Conservation (phyloP, 1,139 yeast species). For the Entelexis paramagnoliae region DNA sequence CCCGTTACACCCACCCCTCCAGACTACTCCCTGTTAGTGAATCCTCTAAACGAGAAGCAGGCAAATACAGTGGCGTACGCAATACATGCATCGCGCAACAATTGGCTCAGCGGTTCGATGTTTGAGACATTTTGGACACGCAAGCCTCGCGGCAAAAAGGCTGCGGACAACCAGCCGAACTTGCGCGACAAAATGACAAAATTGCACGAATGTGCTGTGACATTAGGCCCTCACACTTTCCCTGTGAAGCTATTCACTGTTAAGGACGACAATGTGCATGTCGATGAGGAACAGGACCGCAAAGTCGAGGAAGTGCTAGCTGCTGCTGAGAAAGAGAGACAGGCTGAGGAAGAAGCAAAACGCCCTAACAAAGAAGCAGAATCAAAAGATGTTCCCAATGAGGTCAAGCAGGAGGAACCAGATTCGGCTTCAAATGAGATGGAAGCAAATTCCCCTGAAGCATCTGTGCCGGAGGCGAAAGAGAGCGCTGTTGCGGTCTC, state of each 20-base stretch:
- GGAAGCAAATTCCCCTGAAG: no score
- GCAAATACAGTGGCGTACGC: conserved; percentile 49
- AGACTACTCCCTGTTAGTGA: conserved; percentile 49
- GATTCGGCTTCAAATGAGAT: no score
- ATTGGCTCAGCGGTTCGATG: conserved; percentile 64
- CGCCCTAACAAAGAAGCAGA: background rate
- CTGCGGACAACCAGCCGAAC: conserved; percentile 41
- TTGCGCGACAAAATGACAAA: conserved; percentile 77
- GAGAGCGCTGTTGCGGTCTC: no score
- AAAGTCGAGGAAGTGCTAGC: conserved; percentile 11
- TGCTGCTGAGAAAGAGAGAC: conserved; percentile 11
- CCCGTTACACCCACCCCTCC: conserved; percentile 59
- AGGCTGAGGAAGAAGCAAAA: conserved; percentile 5
- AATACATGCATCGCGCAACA: conserved; percentile 59
- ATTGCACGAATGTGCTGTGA: conserved; percentile 62
- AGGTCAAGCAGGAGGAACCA: no score
- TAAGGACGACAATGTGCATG: conserved; percentile 48
- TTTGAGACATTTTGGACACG: conserved; percentile 67
- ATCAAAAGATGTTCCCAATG: background rate
- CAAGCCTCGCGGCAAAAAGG: conserved; percentile 47
- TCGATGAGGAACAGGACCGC: conserved; percentile 41
- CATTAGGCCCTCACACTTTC: conserved; percentile 74
- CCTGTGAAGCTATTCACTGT: conserved; percentile 69
- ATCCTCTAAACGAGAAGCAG: conserved; percentile 62
- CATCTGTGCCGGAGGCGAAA: no score